A percentile compares a stretch with the other conserved stretches of the same genome.
These are phyloP conservation scores for Decorospora gaudefroyi DNA, from an alignment of 2,329 filamentous ascomycete genomes.

Conservation along the genomic window DNA sequence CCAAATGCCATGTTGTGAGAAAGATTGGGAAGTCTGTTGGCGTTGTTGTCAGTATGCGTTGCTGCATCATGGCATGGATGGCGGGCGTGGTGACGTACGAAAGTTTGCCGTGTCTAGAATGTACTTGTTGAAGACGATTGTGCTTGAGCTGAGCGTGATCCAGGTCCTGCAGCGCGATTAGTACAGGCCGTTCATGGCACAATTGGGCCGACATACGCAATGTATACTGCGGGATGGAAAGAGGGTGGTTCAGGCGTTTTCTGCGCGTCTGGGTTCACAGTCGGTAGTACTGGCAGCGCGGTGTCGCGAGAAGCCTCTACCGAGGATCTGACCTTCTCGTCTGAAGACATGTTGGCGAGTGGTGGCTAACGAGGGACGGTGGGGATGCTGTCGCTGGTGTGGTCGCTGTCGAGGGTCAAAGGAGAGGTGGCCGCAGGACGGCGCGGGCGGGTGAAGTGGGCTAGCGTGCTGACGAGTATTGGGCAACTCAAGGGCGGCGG, in stretches of 20 bases:
- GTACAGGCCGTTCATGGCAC: slow-evolving; percentile 11
- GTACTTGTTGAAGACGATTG: slow-evolving; percentile 99
- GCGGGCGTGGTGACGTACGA: too few relatives aligned
- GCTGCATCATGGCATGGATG: too few relatives aligned
- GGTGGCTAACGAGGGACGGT: slow-evolving; percentile 28
- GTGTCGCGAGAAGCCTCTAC: slow-evolving; percentile 72
- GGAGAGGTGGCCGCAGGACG: slow-evolving; percentile 26
- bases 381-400: slow-evolving; percentile 15
- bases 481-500: slow-evolving; percentile 7
- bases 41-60: slow-evolving; percentile 34
- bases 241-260: slow-evolving; percentile 65
- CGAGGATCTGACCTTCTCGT: slow-evolving; percentile 80
- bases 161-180: slow-evolving; percentile 66
- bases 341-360: slow-evolving; percentile 58
- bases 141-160: slow-evolving; percentile 89
- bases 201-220: slow-evolving; percentile 62
- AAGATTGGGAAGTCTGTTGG: slow-evolving; percentile 63
- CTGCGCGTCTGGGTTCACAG: slow-evolving; percentile 74
- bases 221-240: slow-evolving; percentile 84
- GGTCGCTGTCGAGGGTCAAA: slow-evolving; percentile 21
- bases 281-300: slow-evolving; percentile 70
- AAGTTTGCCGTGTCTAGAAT: slow-evolving; percentile 86
- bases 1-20: slow-evolving; percentile 86
- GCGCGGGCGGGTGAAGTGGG: slow-evolving; percentile 17
- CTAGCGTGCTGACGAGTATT: slow-evolving; percentile 28